Percentiles rank a stretch among this genome's conserved stretches.
These are phyloP conservation scores for Pisolithus thermaeus DNA, from an alignment of 1,284 basidiomycete species.

Conservation along the genomic window DNA sequence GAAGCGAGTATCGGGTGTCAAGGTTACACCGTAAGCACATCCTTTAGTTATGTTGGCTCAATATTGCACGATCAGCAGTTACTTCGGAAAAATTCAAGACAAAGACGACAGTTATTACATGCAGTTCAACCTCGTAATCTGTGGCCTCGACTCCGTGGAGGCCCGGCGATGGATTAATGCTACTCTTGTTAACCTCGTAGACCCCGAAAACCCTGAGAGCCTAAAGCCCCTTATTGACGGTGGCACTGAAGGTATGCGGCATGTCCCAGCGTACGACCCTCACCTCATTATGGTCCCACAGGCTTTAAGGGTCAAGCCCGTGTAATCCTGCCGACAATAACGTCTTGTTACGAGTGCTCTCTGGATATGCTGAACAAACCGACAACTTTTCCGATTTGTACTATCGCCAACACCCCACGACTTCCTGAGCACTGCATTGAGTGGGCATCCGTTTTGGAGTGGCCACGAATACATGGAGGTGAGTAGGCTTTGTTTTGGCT, in stretches of 20 bases:
- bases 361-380: conserved; percentile 98
- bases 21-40: conserved; percentile 80
- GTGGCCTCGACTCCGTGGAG: conserved; percentile 96
- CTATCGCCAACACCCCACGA: conserved; percentile 97
- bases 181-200: conserved; percentile 91
- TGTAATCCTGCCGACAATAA: conserved; percentile 93
- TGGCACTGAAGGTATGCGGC: conserved; percentile 82
- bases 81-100: conserved; percentile 97
- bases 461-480: conserved; percentile 91
- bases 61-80: conserved; percentile 44
- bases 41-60: neutral
- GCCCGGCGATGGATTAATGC: conserved; percentile 99
- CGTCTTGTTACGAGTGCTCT: conserved; percentile 97
- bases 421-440: conserved; percentile 99
- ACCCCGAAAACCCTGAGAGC: conserved; percentile 85
- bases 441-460: conserved; percentile 99
- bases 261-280: neutral
- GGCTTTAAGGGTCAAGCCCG: conserved; percentile 98
- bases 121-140: conserved; percentile 96
- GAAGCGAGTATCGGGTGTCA: conserved; percentile 89
- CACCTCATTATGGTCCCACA: conserved; percentile 27
- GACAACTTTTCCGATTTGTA: conserved; percentile 97
- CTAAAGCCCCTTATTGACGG: conserved; percentile 99
- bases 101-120: conserved; percentile 95
- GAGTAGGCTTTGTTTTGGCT: conserved; percentile 11